Evolutionary conservation across 352 stramenopile genomes (phyloP).

Genomic region (Halophytophthora polymorphica): DNA sequence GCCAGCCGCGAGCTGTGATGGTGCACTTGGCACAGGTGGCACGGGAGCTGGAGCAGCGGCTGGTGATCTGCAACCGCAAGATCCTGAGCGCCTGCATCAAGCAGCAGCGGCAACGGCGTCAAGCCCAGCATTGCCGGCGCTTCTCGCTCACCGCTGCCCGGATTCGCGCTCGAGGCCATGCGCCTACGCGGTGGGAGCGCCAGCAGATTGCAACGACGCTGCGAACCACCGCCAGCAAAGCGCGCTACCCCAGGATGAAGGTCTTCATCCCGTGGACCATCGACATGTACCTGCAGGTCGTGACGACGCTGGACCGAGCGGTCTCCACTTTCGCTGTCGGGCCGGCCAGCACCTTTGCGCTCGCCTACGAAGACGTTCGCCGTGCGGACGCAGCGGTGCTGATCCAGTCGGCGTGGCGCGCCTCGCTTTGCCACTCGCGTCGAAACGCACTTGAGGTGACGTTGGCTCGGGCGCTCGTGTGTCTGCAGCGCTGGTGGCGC

Average conservation of each 20-base stretch:
- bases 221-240: not conserved
- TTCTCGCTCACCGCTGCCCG: constrained; percentile 33
- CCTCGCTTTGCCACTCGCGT: constrained; percentile 29
- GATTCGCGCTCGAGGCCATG: constrained; percentile 46
- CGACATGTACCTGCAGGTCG: constrained; percentile 74
- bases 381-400: constrained; percentile 38
- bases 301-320: constrained; percentile 29
- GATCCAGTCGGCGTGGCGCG: constrained; percentile 63
- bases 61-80: constrained; percentile 65
- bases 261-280: constrained; percentile 75
- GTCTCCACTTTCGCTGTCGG: constrained; percentile 32
- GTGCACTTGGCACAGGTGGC: constrained; percentile 49
- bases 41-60: constrained; percentile 40
- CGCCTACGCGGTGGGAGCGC: constrained; percentile 35
- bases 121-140: constrained; percentile 7
- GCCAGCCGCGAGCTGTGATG: constrained; percentile 32
- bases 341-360: constrained; percentile 33
- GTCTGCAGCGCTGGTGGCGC: constrained; percentile 76
- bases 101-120: constrained; percentile 23
- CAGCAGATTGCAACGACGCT: constrained; percentile 24
- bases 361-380: constrained; percentile 53
- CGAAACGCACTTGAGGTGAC: constrained; percentile 49
- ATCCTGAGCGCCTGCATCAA: constrained; percentile 55
- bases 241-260: constrained; percentile 44
- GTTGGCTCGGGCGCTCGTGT: constrained; percentile 47